These are phyloP conservation scores for Suhomyces pyralidae DNA, from an alignment of 805 yeast species.

Conservation along the genomic window DNA sequence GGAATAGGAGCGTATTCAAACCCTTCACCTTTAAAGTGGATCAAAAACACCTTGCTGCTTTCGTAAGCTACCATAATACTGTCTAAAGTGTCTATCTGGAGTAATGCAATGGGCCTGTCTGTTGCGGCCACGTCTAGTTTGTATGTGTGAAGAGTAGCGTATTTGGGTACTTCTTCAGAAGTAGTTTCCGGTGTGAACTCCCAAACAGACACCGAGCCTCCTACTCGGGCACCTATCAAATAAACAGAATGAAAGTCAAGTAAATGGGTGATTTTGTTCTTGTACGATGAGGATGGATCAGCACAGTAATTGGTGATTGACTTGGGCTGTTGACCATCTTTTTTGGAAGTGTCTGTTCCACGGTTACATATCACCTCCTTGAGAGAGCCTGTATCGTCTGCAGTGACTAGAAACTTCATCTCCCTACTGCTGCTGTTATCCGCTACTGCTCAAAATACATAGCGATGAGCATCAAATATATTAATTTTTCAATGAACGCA, in stretches of 20 bases:
- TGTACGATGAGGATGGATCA: conserved; percentile 10
- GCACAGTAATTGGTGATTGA: conserved; percentile 43
- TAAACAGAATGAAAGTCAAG: conserved; percentile 27
- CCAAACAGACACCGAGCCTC: conserved; percentile 43
- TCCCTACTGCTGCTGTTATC: background rate
- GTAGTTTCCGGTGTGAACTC: conserved; percentile 20
- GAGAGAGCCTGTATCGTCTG: conserved; percentile 64
- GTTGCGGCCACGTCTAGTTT: conserved; percentile 19
- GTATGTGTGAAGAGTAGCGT: conserved; percentile 32
- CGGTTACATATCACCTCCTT: conserved; percentile 61
- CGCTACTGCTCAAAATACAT: background rate
- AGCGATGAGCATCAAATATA: background rate
- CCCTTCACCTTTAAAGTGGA: conserved; percentile 28
- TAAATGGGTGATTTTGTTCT: conserved; percentile 35
- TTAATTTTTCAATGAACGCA: background rate
- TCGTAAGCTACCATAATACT: conserved; percentile 45
- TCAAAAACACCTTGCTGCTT: conserved; percentile 41
- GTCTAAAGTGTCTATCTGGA: conserved; percentile 25
- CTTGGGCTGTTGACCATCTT: conserved; percentile 63
- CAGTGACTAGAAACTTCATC: conserved; percentile 63
- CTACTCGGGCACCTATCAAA: conserved; percentile 41
- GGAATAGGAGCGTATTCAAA: conserved; percentile 30
- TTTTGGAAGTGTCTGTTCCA: conserved; percentile 79
- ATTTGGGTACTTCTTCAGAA: conserved; percentile 34
- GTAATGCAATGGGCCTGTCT: conserved; percentile 33